Evolutionary conservation across 192 early-diverging fungal genomes (phyloP), one percentile per base, ranked within the genome.

Genomic region (Entrophospora sp.): DNA sequence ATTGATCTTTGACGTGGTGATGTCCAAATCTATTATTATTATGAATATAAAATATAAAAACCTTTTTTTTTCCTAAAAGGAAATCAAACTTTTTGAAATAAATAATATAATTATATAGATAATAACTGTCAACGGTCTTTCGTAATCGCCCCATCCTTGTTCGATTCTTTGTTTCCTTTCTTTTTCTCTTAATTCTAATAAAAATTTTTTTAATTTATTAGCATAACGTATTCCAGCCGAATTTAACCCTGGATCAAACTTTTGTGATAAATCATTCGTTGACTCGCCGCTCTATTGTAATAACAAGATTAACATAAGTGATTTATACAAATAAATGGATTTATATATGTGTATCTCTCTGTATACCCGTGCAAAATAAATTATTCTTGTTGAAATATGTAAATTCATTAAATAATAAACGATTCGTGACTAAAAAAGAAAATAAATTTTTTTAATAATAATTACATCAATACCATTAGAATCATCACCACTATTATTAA

Each of bases 1-100:
- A 79, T 78, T 51, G 81, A 83, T 61, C 83, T 81, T 42, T 80
- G 82, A 34, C 85, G 74, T 3, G 88, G 77, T 0, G 88, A 90
- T 0, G 90, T 89, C 87, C 88, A 91, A 2, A 91, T 83, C 64
- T 88, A 80, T 49, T 74, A n/a, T n/a, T n/a, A n/a, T n/a, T n/a
- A n/a, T n/a, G n/a, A n/a, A n/a, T n/a, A n/a, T n/a, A n/a, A n/a
- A n/a, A n/a, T n/a, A n/a, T n/a, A n/a, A n/a, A n/a, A n/a, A n/a
- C n/a, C n/a, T n/a, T n/a, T n/a, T n/a, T n/a, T n/a, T n/a, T n/a
- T n/a, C n/a, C n/a, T n/a, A n/a, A n/a, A n/a, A n/a, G n/a, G n/a
- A n/a, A n/a, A n/a, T n/a, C n/a, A n/a, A n/a, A n/a, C n/a, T n/a
- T n/a, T n/a, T n/a, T n/a, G n/a, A n/a, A n/a, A n/a, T n/a, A n/a